These are phyloP conservation scores for Melaleuca alternifolia DNA, from an alignment of 345 rosid species.

Conservation along the genomic window DNA sequence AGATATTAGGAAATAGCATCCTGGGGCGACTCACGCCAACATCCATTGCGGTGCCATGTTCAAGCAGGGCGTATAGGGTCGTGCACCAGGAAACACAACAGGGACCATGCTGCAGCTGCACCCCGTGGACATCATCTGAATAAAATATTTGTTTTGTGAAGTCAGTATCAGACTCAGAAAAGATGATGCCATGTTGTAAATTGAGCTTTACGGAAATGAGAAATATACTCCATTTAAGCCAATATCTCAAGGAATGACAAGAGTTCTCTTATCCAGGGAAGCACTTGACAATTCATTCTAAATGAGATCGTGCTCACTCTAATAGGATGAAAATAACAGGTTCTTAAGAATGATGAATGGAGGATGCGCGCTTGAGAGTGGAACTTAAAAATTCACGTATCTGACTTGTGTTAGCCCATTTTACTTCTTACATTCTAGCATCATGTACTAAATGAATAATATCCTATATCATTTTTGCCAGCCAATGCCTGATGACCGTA, in stretches of 20 bases:
- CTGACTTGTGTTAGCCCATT: background rate
- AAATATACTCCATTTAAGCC: background rate
- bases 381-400: background rate
- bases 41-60: conserved; percentile 9
- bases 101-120: conserved; percentile 59
- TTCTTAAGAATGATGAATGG: background rate
- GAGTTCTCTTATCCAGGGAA: background rate
- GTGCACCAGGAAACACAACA: conserved; percentile 41
- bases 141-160: background rate
- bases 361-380: background rate
- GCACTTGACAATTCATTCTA: background rate
- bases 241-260: background rate
- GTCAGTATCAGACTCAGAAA: background rate
- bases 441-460: background rate
- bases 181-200: background rate
- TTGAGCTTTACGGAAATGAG: background rate
- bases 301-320: background rate
- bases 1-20: conserved; percentile 53
- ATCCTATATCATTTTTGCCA: background rate
- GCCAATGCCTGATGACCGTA: background rate
- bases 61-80: background rate
- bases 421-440: background rate
- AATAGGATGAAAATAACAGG: background rate
- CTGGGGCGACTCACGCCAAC: conserved; percentile 32
- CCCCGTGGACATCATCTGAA: conserved; percentile 76